Percentiles rank a stretch among this genome's conserved stretches.
Evolutionary conservation across 2,329 filamentous ascomycete species (phyloP).

Genomic region (Colletotrichum nymphaeae): DNA sequence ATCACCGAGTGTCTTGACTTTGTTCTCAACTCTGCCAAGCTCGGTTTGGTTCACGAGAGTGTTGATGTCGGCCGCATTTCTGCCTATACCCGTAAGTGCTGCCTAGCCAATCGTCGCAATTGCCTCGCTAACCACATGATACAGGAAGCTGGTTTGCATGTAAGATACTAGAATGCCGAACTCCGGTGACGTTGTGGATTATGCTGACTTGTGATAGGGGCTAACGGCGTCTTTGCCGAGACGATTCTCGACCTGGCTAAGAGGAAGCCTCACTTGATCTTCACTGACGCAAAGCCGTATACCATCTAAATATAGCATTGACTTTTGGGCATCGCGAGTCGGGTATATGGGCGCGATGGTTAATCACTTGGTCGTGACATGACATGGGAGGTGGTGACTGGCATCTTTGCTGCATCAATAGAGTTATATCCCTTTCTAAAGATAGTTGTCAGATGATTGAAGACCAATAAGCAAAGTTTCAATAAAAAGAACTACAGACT

Average conservation of each 20-base stretch:
- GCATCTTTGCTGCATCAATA: neutral
- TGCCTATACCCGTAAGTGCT: conserved; percentile 84
- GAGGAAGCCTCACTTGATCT: conserved; percentile 89
- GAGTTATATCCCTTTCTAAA: neutral
- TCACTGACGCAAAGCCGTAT: conserved; percentile 72
- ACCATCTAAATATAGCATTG: conserved; percentile 49
- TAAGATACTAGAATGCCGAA: conserved; percentile 46
- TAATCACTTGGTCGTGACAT: neutral
- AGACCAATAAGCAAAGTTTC: too few relatives aligned
- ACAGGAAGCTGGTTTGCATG: conserved; percentile 89
- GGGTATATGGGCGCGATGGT: neutral
- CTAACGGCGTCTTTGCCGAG: conserved; percentile 94
- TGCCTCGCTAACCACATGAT: conserved; percentile 7
- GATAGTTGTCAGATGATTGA: neutral
- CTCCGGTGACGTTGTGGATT: too few relatives aligned
- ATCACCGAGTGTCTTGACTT: conserved; percentile 78
- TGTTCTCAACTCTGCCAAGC: conserved; percentile 79
- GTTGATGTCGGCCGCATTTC: conserved; percentile 77
- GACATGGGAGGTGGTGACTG: neutral
- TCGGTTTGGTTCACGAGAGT: conserved; percentile 92
- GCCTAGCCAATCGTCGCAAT: too few relatives aligned
- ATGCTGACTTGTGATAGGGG: conserved; percentile 63
- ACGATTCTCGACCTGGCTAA: conserved; percentile 91
- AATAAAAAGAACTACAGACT: too few relatives aligned
- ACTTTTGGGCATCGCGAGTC: too few relatives aligned